Evolutionary conservation across 768 basidiomycete genomes (phyloP).

Genomic region (Amanita fuliginea): DNA sequence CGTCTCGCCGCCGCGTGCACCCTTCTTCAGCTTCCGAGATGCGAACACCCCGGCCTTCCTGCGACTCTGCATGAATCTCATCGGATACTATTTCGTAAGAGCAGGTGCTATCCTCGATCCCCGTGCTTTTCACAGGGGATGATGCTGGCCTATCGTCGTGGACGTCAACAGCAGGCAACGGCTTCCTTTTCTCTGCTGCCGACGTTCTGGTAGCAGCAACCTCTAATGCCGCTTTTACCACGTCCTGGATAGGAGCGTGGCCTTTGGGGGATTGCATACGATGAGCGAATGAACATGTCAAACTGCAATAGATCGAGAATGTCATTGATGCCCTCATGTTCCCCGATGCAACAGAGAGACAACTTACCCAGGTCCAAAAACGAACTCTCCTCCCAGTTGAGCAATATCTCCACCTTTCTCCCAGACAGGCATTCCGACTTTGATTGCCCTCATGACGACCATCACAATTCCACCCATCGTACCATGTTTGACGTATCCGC

Average conservation of each 20-base stretch:
- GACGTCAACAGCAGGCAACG: neutral
- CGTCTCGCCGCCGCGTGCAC: constrained; percentile 18
- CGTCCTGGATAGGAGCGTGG: constrained; percentile 62
- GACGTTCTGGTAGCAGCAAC: neutral
- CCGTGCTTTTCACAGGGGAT: neutral
- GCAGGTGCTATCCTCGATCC: constrained; percentile 5
- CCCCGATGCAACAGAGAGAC: neutral
- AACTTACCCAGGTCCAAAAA: constrained; percentile 33
- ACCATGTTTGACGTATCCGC: constrained; percentile 58
- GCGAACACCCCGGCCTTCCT: neutral
- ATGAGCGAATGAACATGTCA: constrained; percentile 66
- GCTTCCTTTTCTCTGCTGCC: neutral
- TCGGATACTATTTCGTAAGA: constrained; percentile 1
- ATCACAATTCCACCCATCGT: constrained; percentile 58
- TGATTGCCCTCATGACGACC: constrained; percentile 60
- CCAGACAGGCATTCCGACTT: constrained; percentile 73
- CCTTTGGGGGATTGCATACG: constrained; percentile 71
- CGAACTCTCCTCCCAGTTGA: constrained; percentile 88
- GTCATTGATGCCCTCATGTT: neutral
- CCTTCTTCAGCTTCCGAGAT: constrained; percentile 8
- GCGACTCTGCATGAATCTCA: neutral
- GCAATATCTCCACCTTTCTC: constrained; percentile 65
- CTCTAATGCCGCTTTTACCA: constrained; percentile 44
- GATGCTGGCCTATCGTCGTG: neutral
- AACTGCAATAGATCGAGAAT: constrained; percentile 21